Conservation (phyloP, 352 stramenopile genomes). For the Pythium sp. region DNA sequence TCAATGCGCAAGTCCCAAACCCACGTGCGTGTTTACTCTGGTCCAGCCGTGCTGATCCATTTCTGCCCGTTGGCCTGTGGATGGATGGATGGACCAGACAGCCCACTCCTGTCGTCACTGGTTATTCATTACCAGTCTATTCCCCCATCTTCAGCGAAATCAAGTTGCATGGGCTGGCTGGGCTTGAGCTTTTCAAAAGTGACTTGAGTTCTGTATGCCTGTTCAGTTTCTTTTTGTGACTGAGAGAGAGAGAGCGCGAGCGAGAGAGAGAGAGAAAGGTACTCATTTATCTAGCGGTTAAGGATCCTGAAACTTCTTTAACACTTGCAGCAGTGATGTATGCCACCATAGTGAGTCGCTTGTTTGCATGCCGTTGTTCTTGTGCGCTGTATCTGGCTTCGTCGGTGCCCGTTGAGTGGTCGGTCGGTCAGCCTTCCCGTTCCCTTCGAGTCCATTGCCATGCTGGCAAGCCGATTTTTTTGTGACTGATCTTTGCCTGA, state of each 20-base stretch:
- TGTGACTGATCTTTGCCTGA: not conserved
- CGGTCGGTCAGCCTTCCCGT: too few species aligned
- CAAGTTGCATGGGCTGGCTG: not conserved
- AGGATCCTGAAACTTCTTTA: too few species aligned
- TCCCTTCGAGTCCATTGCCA: too few species aligned
- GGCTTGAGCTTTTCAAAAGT: not conserved
- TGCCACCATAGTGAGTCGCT: too few species aligned
- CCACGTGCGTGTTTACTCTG: not conserved
- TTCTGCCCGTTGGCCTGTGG: not conserved
- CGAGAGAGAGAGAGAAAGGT: too few species aligned
- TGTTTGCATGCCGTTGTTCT: too few species aligned
- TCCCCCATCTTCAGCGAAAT: not conserved
- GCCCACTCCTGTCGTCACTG: not conserved
- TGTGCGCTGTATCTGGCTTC: too few species aligned
- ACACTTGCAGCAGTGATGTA: too few species aligned
- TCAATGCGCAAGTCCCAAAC: not conserved
- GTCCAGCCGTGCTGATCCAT: not conserved
- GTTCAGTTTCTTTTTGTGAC: not conserved
- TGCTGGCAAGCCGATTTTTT: too few species aligned
- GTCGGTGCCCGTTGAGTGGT: too few species aligned
- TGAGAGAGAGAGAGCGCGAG: too few species aligned
- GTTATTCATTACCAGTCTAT: not conserved
- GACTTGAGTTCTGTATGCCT: not conserved
- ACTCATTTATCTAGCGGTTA: too few species aligned
- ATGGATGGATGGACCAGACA: not conserved